phyloP scores from a whole-genome alignment of 2,329 filamentous ascomycete genomes.

The Nemania sp. region DNA sequence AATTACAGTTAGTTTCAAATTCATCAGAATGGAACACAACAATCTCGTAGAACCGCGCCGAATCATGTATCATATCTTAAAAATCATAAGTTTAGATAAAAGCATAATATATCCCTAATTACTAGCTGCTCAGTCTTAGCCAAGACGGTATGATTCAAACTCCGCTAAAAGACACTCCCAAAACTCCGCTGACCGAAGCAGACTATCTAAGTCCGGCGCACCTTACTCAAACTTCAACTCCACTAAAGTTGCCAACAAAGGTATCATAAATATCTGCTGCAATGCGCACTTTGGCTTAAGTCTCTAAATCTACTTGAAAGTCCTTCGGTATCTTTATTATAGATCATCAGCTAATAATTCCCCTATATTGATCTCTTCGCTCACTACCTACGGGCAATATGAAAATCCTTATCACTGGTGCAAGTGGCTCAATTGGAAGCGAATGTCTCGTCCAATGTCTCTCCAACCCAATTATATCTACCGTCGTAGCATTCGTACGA shows the following conservation, averaged over 20 bases:
- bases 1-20: no score
- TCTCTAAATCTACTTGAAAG: no score
- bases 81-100: no score
- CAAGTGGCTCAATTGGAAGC: slow-evolving; percentile 52
- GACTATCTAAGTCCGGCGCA: neutral
- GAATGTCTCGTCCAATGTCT: slow-evolving; percentile 52
- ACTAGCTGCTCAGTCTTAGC: neutral
- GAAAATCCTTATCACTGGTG: slow-evolving; percentile 54
- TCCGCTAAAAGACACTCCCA: slow-evolving; percentile 11
- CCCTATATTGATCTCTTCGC: neutral
- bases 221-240: slow-evolving; percentile 7
- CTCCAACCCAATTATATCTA: slow-evolving; percentile 47
- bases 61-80: no score
- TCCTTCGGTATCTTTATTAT: no score
- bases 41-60: no score
- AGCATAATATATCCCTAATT: no score
- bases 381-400: slow-evolving; percentile 38
- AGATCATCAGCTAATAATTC: neutral
- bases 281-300: neutral
- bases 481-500: slow-evolving; percentile 51
- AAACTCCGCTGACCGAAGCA: slow-evolving; percentile 25
- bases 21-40: no score
- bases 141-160: slow-evolving; percentile 7
- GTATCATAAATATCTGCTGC: neutral
- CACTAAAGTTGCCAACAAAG: no score